These are phyloP conservation scores for Pyrus bretschneideri DNA, from an alignment of 306 rosid genomes.

Conservation along the genomic window DNA sequence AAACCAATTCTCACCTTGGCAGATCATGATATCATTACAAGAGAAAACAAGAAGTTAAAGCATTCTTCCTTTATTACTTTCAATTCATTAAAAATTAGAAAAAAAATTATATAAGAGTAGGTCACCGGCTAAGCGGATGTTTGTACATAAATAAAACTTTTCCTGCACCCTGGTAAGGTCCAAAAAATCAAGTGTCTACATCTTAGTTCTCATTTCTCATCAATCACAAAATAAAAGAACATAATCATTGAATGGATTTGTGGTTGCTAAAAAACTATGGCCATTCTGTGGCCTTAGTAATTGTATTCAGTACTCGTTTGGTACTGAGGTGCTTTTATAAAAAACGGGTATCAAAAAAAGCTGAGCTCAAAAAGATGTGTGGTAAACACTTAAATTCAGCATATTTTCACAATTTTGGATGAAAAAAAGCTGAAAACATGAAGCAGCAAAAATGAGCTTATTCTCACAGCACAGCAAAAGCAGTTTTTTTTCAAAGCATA, in stretches of 20 bases:
- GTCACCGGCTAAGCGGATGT: neutral
- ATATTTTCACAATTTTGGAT: no score
- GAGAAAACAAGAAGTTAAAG: neutral
- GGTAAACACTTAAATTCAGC: no score
- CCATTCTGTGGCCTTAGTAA: neutral
- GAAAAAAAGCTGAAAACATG: no score
- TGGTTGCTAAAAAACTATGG: neutral
- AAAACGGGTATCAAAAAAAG: no score
- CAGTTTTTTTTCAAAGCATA: no score
- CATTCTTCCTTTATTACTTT: neutral
- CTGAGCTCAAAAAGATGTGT: no score
- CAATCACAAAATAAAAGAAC: neutral
- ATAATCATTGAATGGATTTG: neutral
- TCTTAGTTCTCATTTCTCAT: neutral
- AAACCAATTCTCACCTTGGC: neutral
- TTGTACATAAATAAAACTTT: neutral
- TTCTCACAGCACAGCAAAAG: no score
- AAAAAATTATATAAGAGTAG: neutral
- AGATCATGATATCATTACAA: neutral
- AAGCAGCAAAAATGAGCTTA: no score
- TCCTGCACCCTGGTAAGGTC: neutral
- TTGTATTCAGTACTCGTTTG: neutral
- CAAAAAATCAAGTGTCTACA: neutral
- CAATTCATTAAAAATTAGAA: neutral
- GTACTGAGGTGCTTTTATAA: no score